Percentiles rank a stretch among this genome's conserved stretches.
phyloP scores from a whole-genome alignment of 2,329 filamentous ascomycete species.

The Aspergillus eucalypticola region DNA sequence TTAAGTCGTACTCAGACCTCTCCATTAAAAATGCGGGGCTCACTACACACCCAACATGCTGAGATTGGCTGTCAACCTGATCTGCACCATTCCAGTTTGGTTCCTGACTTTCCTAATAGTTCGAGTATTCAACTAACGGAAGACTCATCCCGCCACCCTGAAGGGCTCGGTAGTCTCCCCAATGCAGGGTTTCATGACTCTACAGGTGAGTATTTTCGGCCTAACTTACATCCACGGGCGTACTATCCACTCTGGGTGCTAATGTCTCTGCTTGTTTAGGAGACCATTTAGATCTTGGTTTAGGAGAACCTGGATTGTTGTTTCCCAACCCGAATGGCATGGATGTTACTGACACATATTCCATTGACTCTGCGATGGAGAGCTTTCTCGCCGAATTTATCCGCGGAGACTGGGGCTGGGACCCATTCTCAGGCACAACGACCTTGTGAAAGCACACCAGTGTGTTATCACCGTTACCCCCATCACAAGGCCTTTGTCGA shows the following conservation, averaged over 20 bases:
- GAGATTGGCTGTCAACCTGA: neutral
- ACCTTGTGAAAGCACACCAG: neutral
- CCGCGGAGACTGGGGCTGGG: conserved; percentile 30
- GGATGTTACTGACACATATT: conserved; percentile 2
- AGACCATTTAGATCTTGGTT: neutral
- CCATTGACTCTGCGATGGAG: conserved; percentile 26
- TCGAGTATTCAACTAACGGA: neutral
- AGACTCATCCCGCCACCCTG: neutral
- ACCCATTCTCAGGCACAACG: conserved; percentile 20
- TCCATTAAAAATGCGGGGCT: neutral
- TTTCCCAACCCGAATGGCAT: conserved; percentile 1
- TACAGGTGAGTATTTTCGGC: neutral
- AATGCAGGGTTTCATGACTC: neutral
- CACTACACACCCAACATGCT: neutral
- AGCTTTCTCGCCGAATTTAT: conserved; percentile 25
- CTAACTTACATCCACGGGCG: no score
- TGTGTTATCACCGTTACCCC: neutral
- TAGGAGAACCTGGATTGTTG: neutral
- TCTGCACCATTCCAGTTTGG: neutral
- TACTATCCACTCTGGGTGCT: neutral
- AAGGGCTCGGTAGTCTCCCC: neutral
- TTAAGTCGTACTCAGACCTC: conserved; percentile 15
- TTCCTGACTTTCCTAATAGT: neutral
- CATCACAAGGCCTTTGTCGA: no score
- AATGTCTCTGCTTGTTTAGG: neutral